Evolutionary conservation across 2,329 filamentous ascomycete genomes (phyloP).

Genomic region (Ophiostoma australiae): DNA sequence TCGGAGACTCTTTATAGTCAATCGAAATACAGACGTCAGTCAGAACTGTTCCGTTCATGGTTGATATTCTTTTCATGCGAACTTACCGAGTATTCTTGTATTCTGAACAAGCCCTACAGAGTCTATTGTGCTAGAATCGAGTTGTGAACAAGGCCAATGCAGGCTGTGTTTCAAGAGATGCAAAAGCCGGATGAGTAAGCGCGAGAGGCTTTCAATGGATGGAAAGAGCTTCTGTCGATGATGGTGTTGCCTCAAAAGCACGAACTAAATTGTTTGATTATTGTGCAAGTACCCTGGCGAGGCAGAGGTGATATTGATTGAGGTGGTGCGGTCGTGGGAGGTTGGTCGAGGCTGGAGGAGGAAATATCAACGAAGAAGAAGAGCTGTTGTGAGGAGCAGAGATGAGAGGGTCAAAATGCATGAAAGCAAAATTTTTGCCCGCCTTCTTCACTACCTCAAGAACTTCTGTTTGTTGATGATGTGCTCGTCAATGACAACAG

Average conservation of each 20-base stretch:
- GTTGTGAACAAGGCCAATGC: not conserved
- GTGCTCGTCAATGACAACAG: not conserved
- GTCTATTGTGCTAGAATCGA: not conserved
- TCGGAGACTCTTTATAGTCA: not conserved
- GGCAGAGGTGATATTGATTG: not conserved
- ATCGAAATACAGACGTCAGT: not conserved
- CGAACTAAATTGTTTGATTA: not conserved
- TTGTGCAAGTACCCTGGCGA: not conserved
- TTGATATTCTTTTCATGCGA: too few relatives aligned
- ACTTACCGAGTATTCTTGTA: not conserved
- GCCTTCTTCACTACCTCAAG: not conserved
- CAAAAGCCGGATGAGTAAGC: not conserved
- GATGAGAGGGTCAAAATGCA: not conserved
- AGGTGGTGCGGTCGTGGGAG: not conserved
- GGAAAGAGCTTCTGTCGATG: not conserved
- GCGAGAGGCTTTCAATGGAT: not conserved
- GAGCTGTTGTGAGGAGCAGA: not conserved
- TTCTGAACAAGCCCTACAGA: not conserved
- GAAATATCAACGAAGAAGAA: not conserved
- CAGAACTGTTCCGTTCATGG: not conserved
- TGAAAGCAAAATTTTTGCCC: not conserved
- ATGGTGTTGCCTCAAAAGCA: not conserved
- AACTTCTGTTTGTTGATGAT: not conserved
- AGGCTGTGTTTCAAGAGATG: not conserved
- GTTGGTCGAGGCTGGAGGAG: not conserved